A percentile compares a stretch with the other conserved stretches of the same genome.
phyloP scores from a whole-genome alignment of 2,329 filamentous ascomycete species.

The Dothistroma pini region DNA sequence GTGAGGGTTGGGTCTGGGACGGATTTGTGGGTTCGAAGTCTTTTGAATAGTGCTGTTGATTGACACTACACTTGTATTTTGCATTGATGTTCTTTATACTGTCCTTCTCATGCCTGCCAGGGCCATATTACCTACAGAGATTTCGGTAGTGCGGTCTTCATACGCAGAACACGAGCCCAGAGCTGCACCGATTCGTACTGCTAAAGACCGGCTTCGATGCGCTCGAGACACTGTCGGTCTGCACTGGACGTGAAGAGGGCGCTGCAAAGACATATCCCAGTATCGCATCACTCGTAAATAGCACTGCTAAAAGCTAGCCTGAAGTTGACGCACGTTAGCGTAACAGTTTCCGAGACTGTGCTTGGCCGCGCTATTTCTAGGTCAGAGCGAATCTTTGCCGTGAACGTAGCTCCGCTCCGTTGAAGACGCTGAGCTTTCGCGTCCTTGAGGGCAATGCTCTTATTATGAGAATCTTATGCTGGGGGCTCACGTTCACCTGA shows the following conservation, averaged over 20 bases:
- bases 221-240: not conserved
- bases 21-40: not conserved
- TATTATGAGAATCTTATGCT: too few relatives aligned
- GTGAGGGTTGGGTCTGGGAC: not conserved
- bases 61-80: not conserved
- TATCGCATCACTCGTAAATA: not conserved
- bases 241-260: not conserved
- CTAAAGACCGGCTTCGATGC: not conserved
- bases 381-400: not conserved
- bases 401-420: not conserved
- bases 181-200: not conserved
- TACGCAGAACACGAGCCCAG: not conserved
- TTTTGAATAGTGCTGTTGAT: not conserved
- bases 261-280: not conserved
- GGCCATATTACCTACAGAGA: not conserved
- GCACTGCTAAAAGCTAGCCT: not conserved
- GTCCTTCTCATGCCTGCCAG: not conserved
- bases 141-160: not conserved
- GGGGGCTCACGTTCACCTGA: too few relatives aligned
- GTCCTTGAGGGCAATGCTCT: too few relatives aligned
- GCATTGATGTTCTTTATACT: not conserved
- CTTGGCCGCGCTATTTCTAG: not conserved
- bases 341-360: not conserved
- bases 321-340: not conserved
- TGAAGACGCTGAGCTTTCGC: too few relatives aligned